phyloP scores from a whole-genome alignment of 371 early-diverging fungal genomes.

The Mucor plumbeus region DNA sequence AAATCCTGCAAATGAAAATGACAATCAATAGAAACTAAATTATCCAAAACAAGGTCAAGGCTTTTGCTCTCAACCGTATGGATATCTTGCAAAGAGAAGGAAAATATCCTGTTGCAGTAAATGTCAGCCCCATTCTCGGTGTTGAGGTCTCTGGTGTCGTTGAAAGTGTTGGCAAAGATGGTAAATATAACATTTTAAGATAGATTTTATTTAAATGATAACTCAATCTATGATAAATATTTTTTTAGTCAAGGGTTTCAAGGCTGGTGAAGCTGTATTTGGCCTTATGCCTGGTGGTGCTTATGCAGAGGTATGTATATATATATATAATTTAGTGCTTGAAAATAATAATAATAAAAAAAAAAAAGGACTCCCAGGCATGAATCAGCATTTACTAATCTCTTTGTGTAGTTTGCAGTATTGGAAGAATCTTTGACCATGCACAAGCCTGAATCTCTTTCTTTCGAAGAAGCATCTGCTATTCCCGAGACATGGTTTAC shows the following conservation, averaged over 20 bases:
- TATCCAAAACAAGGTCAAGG: slow-evolving; percentile 40
- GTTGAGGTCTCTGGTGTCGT: slow-evolving; percentile 79
- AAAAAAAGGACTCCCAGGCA: neutral
- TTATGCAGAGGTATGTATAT: slow-evolving; percentile 66
- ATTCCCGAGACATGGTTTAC: slow-evolving; percentile 83
- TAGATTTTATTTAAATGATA: neutral
- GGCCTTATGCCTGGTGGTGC: slow-evolving; percentile 77
- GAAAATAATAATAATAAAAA: no score
- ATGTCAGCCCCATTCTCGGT: slow-evolving; percentile 71
- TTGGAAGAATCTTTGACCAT: slow-evolving; percentile 67
- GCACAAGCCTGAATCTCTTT: slow-evolving; percentile 59
- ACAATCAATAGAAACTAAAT: no score
- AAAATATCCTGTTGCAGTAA: slow-evolving; percentile 69
- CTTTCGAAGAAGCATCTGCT: slow-evolving; percentile 72
- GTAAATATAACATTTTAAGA: slow-evolving; percentile 24
- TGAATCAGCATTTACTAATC: neutral
- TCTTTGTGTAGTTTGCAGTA: slow-evolving; percentile 55
- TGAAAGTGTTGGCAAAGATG: slow-evolving; percentile 53
- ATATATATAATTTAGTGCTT: no score
- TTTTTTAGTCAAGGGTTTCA: slow-evolving; percentile 51
- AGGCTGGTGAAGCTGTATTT: slow-evolving; percentile 71
- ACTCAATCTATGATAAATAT: neutral
- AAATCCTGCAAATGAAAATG: no score
- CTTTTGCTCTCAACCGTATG: slow-evolving; percentile 78
- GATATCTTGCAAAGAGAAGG: slow-evolving; percentile 80